Percentiles rank a stretch among this genome's conserved stretches.
Evolutionary conservation across 805 yeast species (phyloP).

Genomic region (Schizosaccharomyces cryophilus): DNA sequence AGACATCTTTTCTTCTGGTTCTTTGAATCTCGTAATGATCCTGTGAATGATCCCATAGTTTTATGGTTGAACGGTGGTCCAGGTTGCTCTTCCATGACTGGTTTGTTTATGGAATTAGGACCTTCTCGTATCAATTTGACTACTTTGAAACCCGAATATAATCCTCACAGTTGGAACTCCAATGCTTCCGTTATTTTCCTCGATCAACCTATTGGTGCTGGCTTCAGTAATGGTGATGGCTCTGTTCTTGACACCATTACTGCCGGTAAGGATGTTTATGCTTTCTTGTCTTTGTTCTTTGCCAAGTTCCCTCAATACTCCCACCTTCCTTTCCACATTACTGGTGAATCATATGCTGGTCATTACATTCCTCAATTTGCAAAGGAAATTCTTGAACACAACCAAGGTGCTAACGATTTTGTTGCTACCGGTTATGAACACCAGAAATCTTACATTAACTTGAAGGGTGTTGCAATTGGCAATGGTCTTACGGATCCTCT

Average conservation of each 20-base stretch:
- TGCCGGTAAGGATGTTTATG: conserved; percentile 71
- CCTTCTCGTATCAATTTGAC: conserved; percentile 51
- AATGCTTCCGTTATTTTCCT: conserved; percentile 76
- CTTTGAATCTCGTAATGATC: conserved; percentile 77
- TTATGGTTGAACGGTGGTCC: conserved; percentile 95
- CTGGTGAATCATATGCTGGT: conserved; percentile 88
- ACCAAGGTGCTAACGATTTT: conserved; percentile 35
- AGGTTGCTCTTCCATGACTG: conserved; percentile 81
- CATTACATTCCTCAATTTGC: conserved; percentile 75
- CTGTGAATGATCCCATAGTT: conserved; percentile 60
- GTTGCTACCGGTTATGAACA: conserved; percentile 35
- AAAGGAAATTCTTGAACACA: conserved; percentile 23
- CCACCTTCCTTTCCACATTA: conserved; percentile 36
- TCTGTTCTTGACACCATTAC: conserved; percentile 47
- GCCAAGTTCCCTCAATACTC: conserved; percentile 54
- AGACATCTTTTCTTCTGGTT: conserved; percentile 80
- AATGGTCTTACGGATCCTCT: conserved; percentile 78
- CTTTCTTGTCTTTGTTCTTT: conserved; percentile 64
- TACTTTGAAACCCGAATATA: conserved; percentile 39
- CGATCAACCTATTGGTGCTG: conserved; percentile 87
- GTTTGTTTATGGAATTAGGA: conserved; percentile 76
- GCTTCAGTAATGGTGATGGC: conserved; percentile 52
- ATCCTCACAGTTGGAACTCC: conserved; percentile 75
- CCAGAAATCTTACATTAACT: conserved; percentile 28
- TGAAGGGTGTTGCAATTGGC: conserved; percentile 67